phyloP scores from a whole-genome alignment of 176 grass and related monocot species.

The Musa beccarii region DNA sequence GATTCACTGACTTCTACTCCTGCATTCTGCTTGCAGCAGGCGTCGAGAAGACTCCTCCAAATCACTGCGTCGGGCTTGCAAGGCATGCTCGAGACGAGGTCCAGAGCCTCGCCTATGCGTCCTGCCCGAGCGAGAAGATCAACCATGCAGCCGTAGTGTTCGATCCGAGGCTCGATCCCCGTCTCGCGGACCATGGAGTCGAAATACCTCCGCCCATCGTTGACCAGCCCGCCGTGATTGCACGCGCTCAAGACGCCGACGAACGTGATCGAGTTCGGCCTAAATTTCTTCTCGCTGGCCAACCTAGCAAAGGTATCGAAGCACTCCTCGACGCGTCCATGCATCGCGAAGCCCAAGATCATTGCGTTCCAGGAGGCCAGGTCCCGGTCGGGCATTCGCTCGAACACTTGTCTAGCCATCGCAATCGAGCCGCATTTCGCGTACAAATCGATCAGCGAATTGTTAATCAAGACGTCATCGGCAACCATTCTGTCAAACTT shows the following conservation, averaged over 20 bases:
- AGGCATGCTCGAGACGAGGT: constrained; percentile 50
- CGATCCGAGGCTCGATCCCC: constrained; percentile 48
- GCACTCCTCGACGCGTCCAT: constrained; percentile 37
- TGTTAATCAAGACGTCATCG: constrained; percentile 66
- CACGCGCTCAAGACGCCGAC: constrained; percentile 59
- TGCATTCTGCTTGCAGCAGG: constrained; percentile 13
- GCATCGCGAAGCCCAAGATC: constrained; percentile 68
- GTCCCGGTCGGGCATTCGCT: constrained; percentile 54
- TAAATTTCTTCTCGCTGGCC: constrained; percentile 13
- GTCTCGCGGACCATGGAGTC: constrained; percentile 37
- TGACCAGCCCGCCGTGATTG: constrained; percentile 59
- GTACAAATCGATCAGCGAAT: constrained; percentile 68
- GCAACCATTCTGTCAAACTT: constrained; percentile 27
- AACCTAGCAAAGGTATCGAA: constrained; percentile 49
- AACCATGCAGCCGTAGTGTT: constrained; percentile 86
- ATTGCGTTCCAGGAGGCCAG: constrained; percentile 72
- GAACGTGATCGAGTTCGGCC: constrained; percentile 67
- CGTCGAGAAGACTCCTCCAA: constrained; percentile 52
- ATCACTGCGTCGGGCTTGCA: constrained; percentile 66
- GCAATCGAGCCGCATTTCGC: constrained; percentile 61
- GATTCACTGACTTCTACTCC: constrained; percentile 12
- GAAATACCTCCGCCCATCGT: constrained; percentile 49
- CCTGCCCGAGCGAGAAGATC: constrained; percentile 76
- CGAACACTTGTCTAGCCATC: constrained; percentile 60
- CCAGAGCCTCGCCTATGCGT: constrained; percentile 55